Conservation (phyloP, 2,329 filamentous ascomycete genomes). For the Fusarium aywerte region DNA sequence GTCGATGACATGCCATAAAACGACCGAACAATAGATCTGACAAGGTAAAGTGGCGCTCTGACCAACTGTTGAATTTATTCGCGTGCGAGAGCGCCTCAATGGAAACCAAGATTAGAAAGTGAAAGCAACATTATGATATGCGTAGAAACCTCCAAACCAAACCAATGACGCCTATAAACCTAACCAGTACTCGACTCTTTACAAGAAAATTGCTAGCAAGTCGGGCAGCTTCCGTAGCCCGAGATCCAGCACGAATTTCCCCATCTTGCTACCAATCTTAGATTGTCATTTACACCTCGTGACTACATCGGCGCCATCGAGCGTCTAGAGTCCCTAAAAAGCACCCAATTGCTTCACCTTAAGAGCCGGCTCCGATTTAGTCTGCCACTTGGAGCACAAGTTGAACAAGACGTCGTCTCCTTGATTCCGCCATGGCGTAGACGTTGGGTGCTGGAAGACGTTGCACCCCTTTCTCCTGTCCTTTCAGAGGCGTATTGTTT, state of each 20-base stretch:
- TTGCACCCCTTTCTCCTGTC: constrained; percentile 38
- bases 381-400: constrained; percentile 28
- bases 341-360: constrained; percentile 31
- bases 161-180: neutral
- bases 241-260: constrained; percentile 16
- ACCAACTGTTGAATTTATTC: constrained; percentile 12
- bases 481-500: constrained; percentile 29
- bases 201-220: constrained; percentile 23
- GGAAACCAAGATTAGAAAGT: constrained; percentile 3
- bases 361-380: constrained; percentile 33
- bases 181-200: constrained; percentile 1
- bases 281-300: constrained; percentile 28
- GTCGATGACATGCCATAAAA: constrained; percentile 13
- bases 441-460: constrained; percentile 25
- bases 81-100: neutral
- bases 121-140: too few relatives aligned
- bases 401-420: constrained; percentile 28
- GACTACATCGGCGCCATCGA: constrained; percentile 28
- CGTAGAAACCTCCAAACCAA: too few relatives aligned
- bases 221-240: neutral
- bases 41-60: constrained; percentile 3
- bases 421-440: constrained; percentile 30
- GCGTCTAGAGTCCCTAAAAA: constrained; percentile 37
- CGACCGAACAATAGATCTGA: constrained; percentile 10
- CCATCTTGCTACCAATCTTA: constrained; percentile 9